Percentiles rank a stretch among this genome's conserved stretches.
phyloP scores from a whole-genome alignment of 139 green algal species.

The Pseudopediastrum boryanum region DNA sequence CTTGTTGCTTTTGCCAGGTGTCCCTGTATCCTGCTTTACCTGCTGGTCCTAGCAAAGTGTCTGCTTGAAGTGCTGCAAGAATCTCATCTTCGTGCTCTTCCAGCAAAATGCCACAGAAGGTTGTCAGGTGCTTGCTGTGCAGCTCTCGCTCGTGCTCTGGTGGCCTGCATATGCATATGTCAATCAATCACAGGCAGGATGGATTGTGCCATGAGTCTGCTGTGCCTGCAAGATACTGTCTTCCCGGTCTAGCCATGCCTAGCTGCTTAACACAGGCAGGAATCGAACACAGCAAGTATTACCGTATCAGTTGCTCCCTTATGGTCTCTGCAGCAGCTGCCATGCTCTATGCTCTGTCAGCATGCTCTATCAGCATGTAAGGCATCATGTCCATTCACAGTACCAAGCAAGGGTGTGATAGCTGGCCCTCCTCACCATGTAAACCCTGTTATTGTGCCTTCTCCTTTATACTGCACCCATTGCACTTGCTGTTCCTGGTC shows the following conservation, averaged over 20 bases:
- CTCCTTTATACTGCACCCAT: constrained; percentile 30
- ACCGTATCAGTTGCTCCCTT: no score
- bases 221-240: no score
- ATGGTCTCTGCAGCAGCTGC: no score
- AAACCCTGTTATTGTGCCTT: constrained; percentile 22
- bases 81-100: constrained; percentile 72
- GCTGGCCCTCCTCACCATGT: constrained; percentile 5
- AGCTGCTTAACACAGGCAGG: no score
- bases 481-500: neutral
- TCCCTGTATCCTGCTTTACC: neutral
- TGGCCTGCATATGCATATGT: constrained; percentile 2
- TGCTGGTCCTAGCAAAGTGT: constrained; percentile 22
- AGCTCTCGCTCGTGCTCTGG: constrained; percentile 36
- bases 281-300: no score
- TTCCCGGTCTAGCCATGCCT: no score
- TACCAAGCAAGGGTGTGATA: neutral
- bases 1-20: no score
- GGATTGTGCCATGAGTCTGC: no score
- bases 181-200: no score
- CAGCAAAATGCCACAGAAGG: constrained; percentile 61
- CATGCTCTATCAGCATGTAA: no score
- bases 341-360: no score
- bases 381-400: neutral
- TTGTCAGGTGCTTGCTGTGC: constrained; percentile 48
- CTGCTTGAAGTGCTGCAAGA: constrained; percentile 47